Evolutionary conservation across 805 yeast species (phyloP), one percentile per base, ranked within the genome.

Genomic region (Cyberlindnera mrakii): DNA sequence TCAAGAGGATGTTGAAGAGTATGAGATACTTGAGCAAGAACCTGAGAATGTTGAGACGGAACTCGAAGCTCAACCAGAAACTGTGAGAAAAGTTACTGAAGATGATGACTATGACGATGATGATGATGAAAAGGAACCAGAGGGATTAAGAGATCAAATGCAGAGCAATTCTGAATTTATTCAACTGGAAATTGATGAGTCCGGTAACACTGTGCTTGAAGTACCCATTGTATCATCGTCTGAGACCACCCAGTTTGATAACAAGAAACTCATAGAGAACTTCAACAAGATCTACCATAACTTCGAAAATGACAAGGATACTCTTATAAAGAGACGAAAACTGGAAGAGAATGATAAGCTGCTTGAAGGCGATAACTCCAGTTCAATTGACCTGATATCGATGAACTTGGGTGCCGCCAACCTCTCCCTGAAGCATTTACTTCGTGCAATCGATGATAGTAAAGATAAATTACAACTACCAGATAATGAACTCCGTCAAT

Each of bases 281-380:
- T 82, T 83, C 66, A 80, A 80, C 63, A 82, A 77, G 51, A 76
- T 84, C 4, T 85, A 85, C 55, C 93, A 85, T 56, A 78, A 73
- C 51, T 83, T 83, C 57, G 95, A 85, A 58, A 75, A 78, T 55
- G 95, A 85, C 59, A 64, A 58, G 44, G 95, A 86, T 41, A 85
- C 90, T 2, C 68, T 87, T 42, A 68, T 81, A 42, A 85, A 87
- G 54, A 73, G 93, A 57, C 64, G 87, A 47, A 85, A 82, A 55
- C 67, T 90, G 29, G 95, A 87, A 54, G 85, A 83, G 52, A 82
- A 86, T 43, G 95, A 90, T 59, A 74, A 84, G 55, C 78, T 84
- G 52, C 62, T 88, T 52, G 46, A 62, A 55, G 30, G 47, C 37
- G 50, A 47, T 20, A 46, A 43, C 31, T 6, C 52, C 36, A 53